phyloP scores from a whole-genome alignment of 345 rosid genomes.

The Gossypium mustelinum region DNA sequence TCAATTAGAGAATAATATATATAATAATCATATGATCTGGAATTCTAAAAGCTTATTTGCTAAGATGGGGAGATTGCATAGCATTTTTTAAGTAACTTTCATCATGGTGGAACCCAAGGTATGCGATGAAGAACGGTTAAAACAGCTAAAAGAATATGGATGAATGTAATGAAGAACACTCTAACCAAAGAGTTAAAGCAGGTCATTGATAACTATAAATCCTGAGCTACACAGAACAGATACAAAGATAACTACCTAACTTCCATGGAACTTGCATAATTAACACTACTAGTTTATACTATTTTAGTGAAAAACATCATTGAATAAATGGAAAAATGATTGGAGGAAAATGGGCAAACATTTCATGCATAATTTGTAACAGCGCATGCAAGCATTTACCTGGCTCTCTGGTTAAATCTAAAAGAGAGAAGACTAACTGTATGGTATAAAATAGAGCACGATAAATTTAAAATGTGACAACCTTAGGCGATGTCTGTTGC shows the following conservation, averaged over 20 bases:
- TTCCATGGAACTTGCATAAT: conserved; percentile 5
- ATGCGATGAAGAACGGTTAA: neutral
- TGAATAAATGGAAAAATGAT: neutral
- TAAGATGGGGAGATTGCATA: neutral
- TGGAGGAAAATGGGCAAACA: neutral
- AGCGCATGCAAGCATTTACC: neutral
- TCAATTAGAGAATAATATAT: neutral
- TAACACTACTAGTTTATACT: neutral
- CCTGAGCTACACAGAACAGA: neutral
- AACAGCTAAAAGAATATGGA: neutral
- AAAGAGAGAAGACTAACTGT: neutral
- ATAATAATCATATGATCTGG: neutral
- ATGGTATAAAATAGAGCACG: neutral
- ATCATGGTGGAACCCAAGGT: neutral
- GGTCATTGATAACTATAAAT: neutral
- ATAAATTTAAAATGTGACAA: conserved; percentile 20
- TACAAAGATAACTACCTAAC: neutral
- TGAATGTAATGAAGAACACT: neutral
- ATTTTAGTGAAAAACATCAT: neutral
- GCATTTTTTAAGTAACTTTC: neutral
- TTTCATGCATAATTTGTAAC: neutral
- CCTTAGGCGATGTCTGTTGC: conserved; percentile 99
- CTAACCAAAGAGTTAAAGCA: neutral
- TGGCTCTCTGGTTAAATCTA: neutral
- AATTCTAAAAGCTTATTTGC: neutral